These are phyloP conservation scores for Salix dunnii DNA, from an alignment of 345 rosid genomes.

Conservation along the genomic window DNA sequence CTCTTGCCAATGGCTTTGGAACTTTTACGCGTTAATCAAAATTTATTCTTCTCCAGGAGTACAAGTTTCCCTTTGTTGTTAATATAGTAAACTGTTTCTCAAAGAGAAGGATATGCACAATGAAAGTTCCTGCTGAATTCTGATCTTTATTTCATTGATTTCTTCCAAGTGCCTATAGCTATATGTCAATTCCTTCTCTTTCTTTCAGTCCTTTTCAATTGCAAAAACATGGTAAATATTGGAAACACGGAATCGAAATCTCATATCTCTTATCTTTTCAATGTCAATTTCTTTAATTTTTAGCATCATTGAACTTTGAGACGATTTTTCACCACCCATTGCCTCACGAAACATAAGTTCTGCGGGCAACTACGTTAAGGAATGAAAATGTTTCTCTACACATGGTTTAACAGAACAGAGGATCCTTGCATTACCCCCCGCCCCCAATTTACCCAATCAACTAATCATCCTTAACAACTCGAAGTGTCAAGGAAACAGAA, in stretches of 20 bases:
- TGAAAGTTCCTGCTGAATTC: not conserved
- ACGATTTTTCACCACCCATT: not conserved
- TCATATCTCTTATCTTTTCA: not conserved
- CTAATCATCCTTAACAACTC: not conserved
- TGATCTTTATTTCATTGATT: not conserved
- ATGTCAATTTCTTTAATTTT: not conserved
- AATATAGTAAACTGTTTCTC: not conserved
- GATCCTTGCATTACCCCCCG: not conserved
- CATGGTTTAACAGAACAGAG: not conserved
- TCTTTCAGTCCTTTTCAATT: not conserved
- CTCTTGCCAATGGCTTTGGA: slow-evolving; percentile 6
- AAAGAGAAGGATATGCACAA: not conserved
- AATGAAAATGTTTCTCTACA: not conserved
- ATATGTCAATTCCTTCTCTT: not conserved
- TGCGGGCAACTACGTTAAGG: not conserved
- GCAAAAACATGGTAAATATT: slow-evolving; percentile 3
- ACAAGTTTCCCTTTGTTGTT: not conserved
- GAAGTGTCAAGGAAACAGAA: not conserved
- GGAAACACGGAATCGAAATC: not conserved
- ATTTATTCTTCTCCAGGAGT: not conserved
- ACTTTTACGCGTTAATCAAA: not conserved
- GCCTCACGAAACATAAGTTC: not conserved
- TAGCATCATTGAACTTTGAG: not conserved
- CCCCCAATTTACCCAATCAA: not conserved
- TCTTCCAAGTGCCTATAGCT: not conserved